Evolutionary conservation across 305 asterid species (phyloP), one percentile per base, ranked within the genome.

Genomic region (Ilex paraguariensis): DNA sequence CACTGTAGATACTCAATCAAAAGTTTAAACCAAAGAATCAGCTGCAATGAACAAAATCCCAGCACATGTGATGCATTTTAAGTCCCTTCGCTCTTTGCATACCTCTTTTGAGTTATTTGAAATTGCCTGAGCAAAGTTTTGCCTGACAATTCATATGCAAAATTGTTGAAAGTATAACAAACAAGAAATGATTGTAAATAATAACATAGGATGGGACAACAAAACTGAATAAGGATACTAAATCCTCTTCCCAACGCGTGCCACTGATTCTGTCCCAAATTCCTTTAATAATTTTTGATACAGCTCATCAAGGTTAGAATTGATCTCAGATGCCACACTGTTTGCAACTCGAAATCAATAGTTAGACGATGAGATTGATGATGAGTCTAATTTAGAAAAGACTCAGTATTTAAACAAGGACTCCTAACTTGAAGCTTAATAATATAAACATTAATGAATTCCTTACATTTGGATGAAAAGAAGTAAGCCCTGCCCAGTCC

Each of bases 101-200:
- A 87, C 97, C 95, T 90, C 99, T 81, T 86, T 87, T 65, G 97
- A 84, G 88, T 88, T 87, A 90, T 90, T 90, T 64, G 78, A 77
- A 59, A 93, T 87, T 72, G 79, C 81, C 84, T 84, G 87, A 2
- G 87, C 88, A 69, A 93, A 90, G 79, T 57, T 67, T 75, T 84
- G 96, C 91, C 97, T 93, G 89, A 73, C 70, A 75, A 71, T 65
- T 44, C 36, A 67, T 54, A 54, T 17, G 31, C 11, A 54, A 54
- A 3, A 46, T 13, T 11, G 15, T 46, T 11, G 10, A 46, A 46
- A 13, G 52, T 36, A 36, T 8, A 4, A 36, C 42, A 46, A 46
- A 13, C 10, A 46, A 3, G 13, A 8, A 46, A 10, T 13, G 15
- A 10, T 2, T 0, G 1, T 21, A 12, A 46, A 46, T 46, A 12